Percentiles rank a stretch among this genome's conserved stretches.
Conservation (phyloP, 2,329 filamentous ascomycete species). For the Triangularia verruculosa region DNA sequence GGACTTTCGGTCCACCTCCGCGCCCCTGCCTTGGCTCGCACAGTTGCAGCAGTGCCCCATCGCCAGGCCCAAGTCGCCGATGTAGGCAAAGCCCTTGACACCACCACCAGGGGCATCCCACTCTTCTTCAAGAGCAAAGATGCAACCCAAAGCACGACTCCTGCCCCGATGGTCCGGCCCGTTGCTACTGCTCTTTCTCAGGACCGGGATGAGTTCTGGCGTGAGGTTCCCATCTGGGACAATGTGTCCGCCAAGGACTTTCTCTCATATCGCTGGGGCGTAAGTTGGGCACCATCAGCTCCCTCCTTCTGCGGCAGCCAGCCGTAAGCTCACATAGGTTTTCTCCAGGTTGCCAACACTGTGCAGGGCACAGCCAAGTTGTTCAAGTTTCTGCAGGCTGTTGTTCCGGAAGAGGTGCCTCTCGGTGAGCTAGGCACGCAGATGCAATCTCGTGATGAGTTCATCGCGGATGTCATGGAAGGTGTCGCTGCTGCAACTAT, state of each 20-base stretch:
- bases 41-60: conserved; percentile 19
- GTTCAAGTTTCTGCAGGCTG: conserved; percentile 45
- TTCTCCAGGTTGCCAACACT: conserved; percentile 45
- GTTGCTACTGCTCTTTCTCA: background rate
- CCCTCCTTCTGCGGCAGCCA: background rate
- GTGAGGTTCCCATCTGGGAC: conserved; percentile 47
- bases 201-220: conserved; percentile 46
- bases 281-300: conserved; percentile 35
- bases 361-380: conserved; percentile 48
- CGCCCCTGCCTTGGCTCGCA: conserved; percentile 10
- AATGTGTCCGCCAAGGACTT: conserved; percentile 48
- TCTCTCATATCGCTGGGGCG: conserved; percentile 53
- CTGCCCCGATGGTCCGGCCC: background rate
- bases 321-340: background rate
- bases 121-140: conserved; percentile 1
- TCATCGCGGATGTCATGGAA: conserved; percentile 51
- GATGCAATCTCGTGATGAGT: conserved; percentile 48
- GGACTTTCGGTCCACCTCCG: background rate
- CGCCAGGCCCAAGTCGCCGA: conserved; percentile 25
- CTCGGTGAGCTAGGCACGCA: conserved; percentile 29
- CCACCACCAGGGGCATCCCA: background rate
- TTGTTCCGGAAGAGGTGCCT: conserved; percentile 51
- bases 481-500: conserved; percentile 56
- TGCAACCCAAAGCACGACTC: background rate
- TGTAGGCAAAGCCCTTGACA: conserved; percentile 10